These are phyloP conservation scores for Vitis cinerea DNA, from an alignment of 164 flowering plant species.

Conservation along the genomic window DNA sequence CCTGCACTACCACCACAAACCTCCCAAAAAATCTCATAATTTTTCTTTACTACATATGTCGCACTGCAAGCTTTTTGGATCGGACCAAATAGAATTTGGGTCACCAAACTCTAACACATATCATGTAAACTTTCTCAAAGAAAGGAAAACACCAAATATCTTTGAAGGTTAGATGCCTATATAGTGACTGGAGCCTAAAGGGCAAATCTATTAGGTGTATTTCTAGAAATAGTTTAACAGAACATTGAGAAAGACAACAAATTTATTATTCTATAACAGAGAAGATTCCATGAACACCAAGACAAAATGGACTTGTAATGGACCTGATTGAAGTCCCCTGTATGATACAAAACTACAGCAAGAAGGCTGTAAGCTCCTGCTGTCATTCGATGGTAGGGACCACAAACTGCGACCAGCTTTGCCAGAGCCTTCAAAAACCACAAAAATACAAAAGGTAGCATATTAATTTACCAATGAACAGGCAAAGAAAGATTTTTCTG, in stretches of 20 bases:
- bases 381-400: slow-evolving; percentile 98
- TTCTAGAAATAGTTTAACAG: background rate
- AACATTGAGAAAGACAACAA: background rate
- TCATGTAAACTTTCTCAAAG: background rate
- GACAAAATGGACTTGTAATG: background rate
- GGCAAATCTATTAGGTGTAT: background rate
- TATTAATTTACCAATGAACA: background rate
- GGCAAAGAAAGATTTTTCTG: background rate
- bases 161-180: background rate
- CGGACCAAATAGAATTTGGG: no score
- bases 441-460: slow-evolving; percentile 2
- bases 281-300: background rate
- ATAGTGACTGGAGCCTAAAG: background rate
- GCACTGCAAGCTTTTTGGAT: no score
- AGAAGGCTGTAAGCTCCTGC: slow-evolving; percentile 99
- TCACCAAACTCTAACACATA: background rate
- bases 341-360: slow-evolving; percentile 96
- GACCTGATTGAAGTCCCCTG: slow-evolving; percentile 99
- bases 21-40: no score
- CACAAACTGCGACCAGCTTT: slow-evolving; percentile 95
- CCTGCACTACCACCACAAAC: no score
- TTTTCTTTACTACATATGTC: no score
- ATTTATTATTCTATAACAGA: background rate
- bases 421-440: slow-evolving; percentile 73
- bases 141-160: background rate